Conservation (phyloP, 1,139 yeast species). For the Tardiomyces digboiensis region DNA sequence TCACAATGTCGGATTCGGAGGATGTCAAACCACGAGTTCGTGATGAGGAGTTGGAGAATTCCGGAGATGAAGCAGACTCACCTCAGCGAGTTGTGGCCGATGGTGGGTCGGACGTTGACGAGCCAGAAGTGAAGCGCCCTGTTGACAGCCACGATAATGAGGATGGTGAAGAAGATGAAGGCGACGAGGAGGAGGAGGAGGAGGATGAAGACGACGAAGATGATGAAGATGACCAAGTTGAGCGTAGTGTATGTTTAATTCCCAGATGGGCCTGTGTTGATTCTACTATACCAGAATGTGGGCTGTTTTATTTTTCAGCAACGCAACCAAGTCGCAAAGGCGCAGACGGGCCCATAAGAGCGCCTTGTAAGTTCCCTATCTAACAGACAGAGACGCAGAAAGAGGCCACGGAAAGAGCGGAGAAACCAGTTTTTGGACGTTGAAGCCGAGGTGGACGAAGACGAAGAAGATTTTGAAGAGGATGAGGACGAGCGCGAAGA, state of each 20-base stretch:
- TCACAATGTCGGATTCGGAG: background rate
- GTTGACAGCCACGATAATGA: background rate
- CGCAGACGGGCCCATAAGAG: too few species aligned
- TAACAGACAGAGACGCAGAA: constrained; percentile 49
- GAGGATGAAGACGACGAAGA: constrained; percentile 13
- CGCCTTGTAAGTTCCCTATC: too few species aligned
- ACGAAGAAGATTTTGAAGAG: constrained; percentile 90
- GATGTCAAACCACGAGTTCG: background rate
- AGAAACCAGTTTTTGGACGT: constrained; percentile 94
- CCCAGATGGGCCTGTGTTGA: too few species aligned
- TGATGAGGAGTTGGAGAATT: too few species aligned
- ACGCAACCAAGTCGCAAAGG: too few species aligned
- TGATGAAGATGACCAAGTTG: constrained; percentile 21
- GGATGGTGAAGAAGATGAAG: constrained; percentile 2
- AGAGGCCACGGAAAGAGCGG: constrained; percentile 56
- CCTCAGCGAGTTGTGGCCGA: background rate
- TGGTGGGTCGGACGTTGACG: background rate
- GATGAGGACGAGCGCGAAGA: constrained; percentile 80
- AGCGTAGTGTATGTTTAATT: too few species aligned
- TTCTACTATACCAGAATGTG: too few species aligned
- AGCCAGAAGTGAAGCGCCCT: background rate
- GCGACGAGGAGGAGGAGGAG: constrained; percentile 5
- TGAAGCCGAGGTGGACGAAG: constrained; percentile 98
- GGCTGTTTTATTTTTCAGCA: too few species aligned
- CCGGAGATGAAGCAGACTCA: background rate